Evolutionary conservation across 2,329 filamentous ascomycete species (phyloP).

Genomic region (Colletotrichum sp.): DNA sequence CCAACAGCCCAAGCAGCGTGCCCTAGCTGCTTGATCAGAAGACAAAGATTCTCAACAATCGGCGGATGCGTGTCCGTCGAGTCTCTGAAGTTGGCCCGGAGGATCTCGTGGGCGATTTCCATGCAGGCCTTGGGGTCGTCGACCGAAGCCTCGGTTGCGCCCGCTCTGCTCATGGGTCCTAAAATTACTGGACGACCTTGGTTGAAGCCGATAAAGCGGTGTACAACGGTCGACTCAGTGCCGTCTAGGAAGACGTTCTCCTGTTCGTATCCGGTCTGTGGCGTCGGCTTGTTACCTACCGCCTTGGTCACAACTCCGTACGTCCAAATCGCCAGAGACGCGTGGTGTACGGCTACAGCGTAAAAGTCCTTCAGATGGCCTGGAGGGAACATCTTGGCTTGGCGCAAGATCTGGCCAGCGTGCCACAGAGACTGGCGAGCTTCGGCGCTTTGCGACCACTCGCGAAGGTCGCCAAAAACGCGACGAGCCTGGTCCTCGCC

Average conservation of each 20-base stretch:
- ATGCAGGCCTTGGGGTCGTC: slow-evolving; percentile 65
- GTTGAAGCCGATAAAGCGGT: slow-evolving; percentile 62
- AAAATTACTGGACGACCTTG: slow-evolving; percentile 59
- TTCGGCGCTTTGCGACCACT: slow-evolving; percentile 61
- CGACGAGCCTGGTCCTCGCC: slow-evolving; percentile 68
- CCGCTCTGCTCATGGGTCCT: slow-evolving; percentile 32
- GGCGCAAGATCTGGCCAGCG: slow-evolving; percentile 69
- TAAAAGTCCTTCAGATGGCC: slow-evolving; percentile 68
- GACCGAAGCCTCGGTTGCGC: slow-evolving; percentile 44
- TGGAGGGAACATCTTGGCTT: slow-evolving; percentile 59
- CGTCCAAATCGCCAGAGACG: slow-evolving; percentile 71
- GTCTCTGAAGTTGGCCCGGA: slow-evolving; percentile 56
- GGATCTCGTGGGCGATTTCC: slow-evolving; percentile 60
- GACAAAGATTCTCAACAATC: slow-evolving; percentile 71
- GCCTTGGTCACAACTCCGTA: slow-evolving; percentile 64
- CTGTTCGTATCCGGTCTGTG: slow-evolving; percentile 35
- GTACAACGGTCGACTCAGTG: slow-evolving; percentile 54
- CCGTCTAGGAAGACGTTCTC: slow-evolving; percentile 61
- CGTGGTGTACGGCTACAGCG: slow-evolving; percentile 73
- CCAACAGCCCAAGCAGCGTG: slow-evolving; percentile 50
- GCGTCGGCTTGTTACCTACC: slow-evolving; percentile 32
- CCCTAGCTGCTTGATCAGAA: slow-evolving; percentile 66
- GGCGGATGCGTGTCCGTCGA: slow-evolving; percentile 55
- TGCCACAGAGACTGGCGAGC: slow-evolving; percentile 69
- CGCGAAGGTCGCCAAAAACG: slow-evolving; percentile 61